Percentiles rank a stretch among this genome's conserved stretches.
Evolutionary conservation across 1,284 basidiomycete genomes (phyloP).

Genomic region (Ganoderma boninense): DNA sequence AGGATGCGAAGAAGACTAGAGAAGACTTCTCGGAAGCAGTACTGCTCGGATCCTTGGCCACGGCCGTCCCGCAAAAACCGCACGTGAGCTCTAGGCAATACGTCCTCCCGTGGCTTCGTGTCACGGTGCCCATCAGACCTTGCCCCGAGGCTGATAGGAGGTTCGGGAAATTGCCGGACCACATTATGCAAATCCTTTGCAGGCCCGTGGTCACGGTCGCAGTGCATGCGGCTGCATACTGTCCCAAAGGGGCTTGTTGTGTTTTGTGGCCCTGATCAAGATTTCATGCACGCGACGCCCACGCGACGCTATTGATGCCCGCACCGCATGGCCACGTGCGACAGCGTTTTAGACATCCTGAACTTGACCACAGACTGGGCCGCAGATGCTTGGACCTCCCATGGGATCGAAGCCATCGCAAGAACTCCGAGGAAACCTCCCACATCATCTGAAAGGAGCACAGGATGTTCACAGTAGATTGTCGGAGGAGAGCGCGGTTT

Average conservation of each 20-base stretch:
- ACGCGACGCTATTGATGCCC: constrained; percentile 22
- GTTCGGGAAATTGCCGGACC: background rate
- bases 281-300: constrained; percentile 15
- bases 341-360: background rate
- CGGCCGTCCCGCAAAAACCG: background rate
- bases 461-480: background rate
- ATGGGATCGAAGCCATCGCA: background rate
- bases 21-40: background rate
- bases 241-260: background rate
- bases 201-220: background rate
- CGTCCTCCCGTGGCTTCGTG: background rate
- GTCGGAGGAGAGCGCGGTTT: background rate
- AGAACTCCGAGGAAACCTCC: background rate
- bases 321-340: constrained; percentile 10
- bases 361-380: background rate
- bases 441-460: background rate
- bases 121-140: background rate
- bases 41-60: background rate
- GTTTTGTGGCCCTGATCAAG: constrained; percentile 7
- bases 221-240: background rate
- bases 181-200: background rate
- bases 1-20: background rate
- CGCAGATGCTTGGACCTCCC: background rate
- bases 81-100: background rate
- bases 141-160: background rate